These are phyloP conservation scores for Aureobasidium subglaciale DNA, from an alignment of 2,329 filamentous ascomycete species.

Conservation along the genomic window DNA sequence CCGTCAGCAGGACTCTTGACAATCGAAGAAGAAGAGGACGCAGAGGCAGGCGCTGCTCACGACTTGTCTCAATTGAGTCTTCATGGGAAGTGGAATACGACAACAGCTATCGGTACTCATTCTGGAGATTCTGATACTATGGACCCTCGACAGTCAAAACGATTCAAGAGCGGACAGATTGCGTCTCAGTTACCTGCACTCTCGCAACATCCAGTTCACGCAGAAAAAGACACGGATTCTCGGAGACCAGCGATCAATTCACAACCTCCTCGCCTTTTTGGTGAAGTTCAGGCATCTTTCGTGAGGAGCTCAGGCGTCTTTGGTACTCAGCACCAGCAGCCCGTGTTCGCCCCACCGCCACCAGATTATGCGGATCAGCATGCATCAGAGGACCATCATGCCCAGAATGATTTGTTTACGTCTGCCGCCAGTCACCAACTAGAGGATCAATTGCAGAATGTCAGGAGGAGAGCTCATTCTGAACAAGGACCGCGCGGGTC, in stretches of 20 bases:
- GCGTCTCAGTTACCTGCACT: constrained; percentile 17
- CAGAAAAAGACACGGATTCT: neutral
- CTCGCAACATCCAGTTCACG: neutral
- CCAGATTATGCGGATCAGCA: neutral
- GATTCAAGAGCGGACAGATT: constrained; percentile 30
- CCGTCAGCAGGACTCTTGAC: constrained; percentile 30
- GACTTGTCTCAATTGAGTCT: constrained; percentile 60
- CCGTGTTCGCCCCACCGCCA: neutral
- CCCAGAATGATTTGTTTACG: constrained; percentile 6
- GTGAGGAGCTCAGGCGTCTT: constrained; percentile 43
- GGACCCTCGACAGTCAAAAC: constrained; percentile 37
- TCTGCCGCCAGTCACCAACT: constrained; percentile 12
- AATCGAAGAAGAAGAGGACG: constrained; percentile 59
- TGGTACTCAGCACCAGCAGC: constrained; percentile 1
- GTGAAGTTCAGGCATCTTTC: constrained; percentile 52
- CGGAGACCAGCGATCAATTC: neutral
- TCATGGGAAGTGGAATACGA: constrained; percentile 24
- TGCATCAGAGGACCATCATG: neutral
- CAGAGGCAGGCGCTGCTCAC: constrained; percentile 45
- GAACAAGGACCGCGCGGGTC: neutral
- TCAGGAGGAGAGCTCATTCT: neutral
- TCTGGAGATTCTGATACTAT: constrained; percentile 33
- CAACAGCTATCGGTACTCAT: constrained; percentile 25
- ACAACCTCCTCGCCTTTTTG: constrained; percentile 41
- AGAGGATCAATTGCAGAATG: neutral